These are phyloP conservation scores for Solanum arcanum DNA, from an alignment of 257 asterid genomes.

Conservation along the genomic window DNA sequence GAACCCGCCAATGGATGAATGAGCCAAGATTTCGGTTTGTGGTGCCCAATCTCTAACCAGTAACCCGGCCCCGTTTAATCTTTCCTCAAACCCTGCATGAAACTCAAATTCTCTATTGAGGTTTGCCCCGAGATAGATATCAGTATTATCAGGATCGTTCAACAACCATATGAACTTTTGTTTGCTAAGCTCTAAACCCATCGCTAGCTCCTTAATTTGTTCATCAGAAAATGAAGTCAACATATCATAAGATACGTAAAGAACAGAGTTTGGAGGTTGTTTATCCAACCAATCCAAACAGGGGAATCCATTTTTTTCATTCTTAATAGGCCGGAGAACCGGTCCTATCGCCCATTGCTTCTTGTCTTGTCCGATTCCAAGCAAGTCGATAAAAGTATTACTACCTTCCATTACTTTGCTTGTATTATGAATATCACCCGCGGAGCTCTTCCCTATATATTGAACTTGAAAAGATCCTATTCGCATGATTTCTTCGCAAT, in stretches of 20 bases:
- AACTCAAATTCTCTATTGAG: background rate
- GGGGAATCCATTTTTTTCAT: background rate
- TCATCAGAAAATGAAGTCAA: background rate
- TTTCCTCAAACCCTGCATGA: background rate
- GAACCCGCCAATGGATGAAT: background rate
- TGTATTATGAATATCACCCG: background rate
- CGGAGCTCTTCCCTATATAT: background rate
- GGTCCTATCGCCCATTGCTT: background rate
- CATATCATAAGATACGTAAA: background rate
- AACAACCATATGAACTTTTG: background rate
- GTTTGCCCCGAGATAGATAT: background rate
- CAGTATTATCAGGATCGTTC: rapidly evolving
- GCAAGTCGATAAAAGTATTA: background rate
- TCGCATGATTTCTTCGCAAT: background rate
- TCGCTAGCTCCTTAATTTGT: background rate
- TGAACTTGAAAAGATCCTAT: background rate
- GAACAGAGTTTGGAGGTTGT: background rate
- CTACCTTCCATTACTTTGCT: background rate
- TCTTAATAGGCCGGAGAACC: background rate
- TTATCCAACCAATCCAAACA: background rate
- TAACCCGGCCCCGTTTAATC: background rate
- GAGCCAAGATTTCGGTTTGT: background rate
- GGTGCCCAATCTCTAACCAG: background rate
- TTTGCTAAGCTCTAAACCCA: background rate
- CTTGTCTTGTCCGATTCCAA: background rate